These are phyloP conservation scores for Coffea humblotiana DNA, from an alignment of 305 asterid species.

Conservation along the genomic window DNA sequence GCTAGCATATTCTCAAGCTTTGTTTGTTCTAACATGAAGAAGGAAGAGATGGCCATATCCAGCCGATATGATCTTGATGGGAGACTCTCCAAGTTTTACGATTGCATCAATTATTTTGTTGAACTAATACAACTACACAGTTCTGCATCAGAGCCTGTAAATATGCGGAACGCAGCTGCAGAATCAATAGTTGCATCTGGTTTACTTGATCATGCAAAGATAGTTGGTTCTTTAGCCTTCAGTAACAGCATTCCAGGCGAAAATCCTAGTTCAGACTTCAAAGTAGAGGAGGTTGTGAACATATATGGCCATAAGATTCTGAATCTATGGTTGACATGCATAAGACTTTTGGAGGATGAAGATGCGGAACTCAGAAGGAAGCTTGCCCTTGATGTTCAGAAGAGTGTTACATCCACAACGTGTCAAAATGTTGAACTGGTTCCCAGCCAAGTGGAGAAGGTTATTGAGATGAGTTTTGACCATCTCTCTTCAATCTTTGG, in stretches of 20 bases:
- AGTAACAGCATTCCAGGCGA: constrained; percentile 35
- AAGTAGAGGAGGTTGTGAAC: constrained; percentile 41
- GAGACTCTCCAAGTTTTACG: constrained; percentile 39
- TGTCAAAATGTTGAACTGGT: constrained; percentile 30
- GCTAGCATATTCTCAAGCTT: constrained; percentile 42
- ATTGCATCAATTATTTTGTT: constrained; percentile 58
- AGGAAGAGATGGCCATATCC: constrained; percentile 25
- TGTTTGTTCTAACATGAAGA: constrained; percentile 34
- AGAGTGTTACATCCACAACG: constrained; percentile 37
- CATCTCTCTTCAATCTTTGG: constrained; percentile 72
- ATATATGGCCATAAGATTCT: constrained; percentile 56
- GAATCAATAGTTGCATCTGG: constrained; percentile 87
- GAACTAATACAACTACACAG: constrained; percentile 55
- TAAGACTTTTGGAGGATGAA: constrained; percentile 94
- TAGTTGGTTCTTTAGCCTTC: constrained; percentile 46
- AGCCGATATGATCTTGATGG: constrained; percentile 30
- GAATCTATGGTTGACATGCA: constrained; percentile 67
- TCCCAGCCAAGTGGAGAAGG: constrained; percentile 90
- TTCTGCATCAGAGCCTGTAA: constrained; percentile 74
- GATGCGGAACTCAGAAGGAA: constrained; percentile 66
- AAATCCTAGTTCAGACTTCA: constrained; percentile 26
- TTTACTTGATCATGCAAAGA: constrained; percentile 53
- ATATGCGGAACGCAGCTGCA: constrained; percentile 85
- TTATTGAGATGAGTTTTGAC: constrained; percentile 67
- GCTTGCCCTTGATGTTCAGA: constrained; percentile 78